Evolutionary conservation across 1,284 basidiomycete species (phyloP).

Genomic region (Hymenochaete sp.): DNA sequence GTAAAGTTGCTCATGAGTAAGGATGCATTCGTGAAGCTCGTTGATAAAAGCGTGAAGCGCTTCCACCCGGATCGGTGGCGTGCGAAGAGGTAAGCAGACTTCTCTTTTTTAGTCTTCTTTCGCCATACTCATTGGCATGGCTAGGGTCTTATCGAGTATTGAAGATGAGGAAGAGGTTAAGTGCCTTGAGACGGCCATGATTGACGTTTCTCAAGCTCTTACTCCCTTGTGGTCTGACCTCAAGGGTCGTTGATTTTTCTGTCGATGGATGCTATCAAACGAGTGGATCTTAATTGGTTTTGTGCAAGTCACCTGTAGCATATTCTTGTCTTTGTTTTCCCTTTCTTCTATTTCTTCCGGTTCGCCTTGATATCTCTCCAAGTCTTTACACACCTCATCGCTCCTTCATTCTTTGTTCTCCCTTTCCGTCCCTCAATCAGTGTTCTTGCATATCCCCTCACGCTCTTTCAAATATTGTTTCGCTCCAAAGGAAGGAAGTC

Average conservation of each 20-base stretch:
- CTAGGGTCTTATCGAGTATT: conserved; percentile 44
- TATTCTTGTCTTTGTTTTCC: neutral
- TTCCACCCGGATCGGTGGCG: conserved; percentile 67
- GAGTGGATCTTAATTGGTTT: neutral
- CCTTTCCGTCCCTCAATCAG: neutral
- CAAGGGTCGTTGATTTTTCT: conserved; percentile 19
- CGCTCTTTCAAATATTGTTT: neutral
- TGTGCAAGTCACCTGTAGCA: neutral
- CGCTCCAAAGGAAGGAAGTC: neutral
- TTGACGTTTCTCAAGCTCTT: conserved; percentile 51
- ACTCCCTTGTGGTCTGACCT: conserved; percentile 49
- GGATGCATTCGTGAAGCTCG: conserved; percentile 40
- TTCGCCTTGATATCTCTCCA: neutral
- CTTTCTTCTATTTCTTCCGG: neutral
- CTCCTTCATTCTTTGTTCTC: neutral
- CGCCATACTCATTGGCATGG: no score
- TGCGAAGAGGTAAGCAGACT: no score
- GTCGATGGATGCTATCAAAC: neutral
- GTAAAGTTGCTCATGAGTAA: conserved; percentile 38
- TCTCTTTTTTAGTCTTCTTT: no score
- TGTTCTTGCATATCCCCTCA: neutral
- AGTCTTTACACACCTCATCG: neutral
- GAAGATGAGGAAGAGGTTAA: conserved; percentile 42
- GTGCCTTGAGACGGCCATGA: conserved; percentile 51
- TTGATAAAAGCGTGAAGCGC: conserved; percentile 60